A percentile compares a stretch with the other conserved stretches of the same genome.
Conservation (phyloP, 345 rosid species). For the Eucalyptus microcorys region DNA sequence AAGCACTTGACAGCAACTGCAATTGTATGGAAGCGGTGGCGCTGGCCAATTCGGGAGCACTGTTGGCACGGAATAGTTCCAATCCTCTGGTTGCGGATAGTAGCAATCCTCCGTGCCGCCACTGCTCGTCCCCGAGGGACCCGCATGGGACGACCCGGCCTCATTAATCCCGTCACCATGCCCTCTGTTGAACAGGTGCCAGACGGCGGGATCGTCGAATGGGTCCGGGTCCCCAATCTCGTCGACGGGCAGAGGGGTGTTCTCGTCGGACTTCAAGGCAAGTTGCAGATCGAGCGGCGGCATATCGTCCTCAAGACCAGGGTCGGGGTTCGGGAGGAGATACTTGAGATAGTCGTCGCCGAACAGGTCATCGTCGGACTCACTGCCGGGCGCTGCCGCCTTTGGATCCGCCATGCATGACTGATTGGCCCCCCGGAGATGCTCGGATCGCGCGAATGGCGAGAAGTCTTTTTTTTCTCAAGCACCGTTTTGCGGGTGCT, state of each 20-base stretch:
- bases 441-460: not conserved
- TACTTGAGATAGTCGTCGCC: not conserved
- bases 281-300: not conserved
- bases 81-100: not conserved
- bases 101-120: not conserved
- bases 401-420: conserved; percentile 19
- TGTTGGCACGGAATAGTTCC: not conserved
- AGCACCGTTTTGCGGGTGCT: not conserved
- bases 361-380: conserved; percentile 2
- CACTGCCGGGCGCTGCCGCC: conserved; percentile 10
- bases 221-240: not conserved
- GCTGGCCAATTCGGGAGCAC: conserved; percentile 8
- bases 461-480: not conserved
- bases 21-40: conserved; percentile 8
- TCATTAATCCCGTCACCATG: not conserved
- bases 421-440: not conserved
- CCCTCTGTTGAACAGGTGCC: not conserved
- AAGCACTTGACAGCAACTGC: conserved; percentile 37
- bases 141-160: not conserved
- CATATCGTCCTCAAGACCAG: not conserved
- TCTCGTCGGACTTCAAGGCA: not conserved
- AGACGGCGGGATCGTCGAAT: not conserved
- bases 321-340: not conserved
- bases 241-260: not conserved
- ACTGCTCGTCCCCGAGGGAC: not conserved